Evolutionary conservation across 257 asterid genomes (phyloP).

Genomic region (Haberlea rhodopensis): DNA sequence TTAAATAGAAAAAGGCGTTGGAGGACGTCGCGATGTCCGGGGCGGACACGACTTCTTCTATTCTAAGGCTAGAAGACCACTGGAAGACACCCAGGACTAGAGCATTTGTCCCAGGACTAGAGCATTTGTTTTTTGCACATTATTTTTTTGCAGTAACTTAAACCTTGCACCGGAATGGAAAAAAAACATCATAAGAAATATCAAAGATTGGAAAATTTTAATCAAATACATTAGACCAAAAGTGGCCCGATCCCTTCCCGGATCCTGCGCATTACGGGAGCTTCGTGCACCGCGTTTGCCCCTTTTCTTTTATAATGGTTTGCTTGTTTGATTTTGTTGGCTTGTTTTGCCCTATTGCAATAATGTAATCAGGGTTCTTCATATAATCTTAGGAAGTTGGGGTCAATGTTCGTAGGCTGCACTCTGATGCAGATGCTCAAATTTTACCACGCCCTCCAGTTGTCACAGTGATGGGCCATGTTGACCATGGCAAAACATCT

Average conservation of each 20-base stretch:
- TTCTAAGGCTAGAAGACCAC: too few relatives aligned
- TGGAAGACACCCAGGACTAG: too few relatives aligned
- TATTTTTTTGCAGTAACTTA: conserved; percentile 15
- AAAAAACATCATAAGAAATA: not conserved
- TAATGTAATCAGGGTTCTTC: conserved; percentile 17
- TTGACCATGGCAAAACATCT: conserved; percentile 97
- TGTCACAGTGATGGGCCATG: conserved; percentile 98
- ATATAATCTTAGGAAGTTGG: conserved; percentile 71
- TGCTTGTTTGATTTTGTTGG: conserved; percentile 8
- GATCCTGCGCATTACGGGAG: too few relatives aligned
- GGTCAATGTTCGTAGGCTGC: conserved; percentile 67
- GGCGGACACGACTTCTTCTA: too few relatives aligned
- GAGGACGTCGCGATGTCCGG: too few relatives aligned
- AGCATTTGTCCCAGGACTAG: too few relatives aligned
- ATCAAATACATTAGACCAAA: too few relatives aligned
- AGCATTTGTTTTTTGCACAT: not conserved
- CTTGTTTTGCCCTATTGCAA: conserved; percentile 18
- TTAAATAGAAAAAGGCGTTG: too few relatives aligned
- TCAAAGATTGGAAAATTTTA: conserved; percentile 3
- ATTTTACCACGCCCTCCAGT: conserved; percentile 79
- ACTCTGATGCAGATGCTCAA: conserved; percentile 61
- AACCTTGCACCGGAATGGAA: not conserved
- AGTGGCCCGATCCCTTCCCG: too few relatives aligned
- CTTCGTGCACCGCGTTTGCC: too few relatives aligned
- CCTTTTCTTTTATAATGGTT: too few relatives aligned